Conservation (phyloP, 148 eudicot species). For the Vaccinium darrowii region DNA sequence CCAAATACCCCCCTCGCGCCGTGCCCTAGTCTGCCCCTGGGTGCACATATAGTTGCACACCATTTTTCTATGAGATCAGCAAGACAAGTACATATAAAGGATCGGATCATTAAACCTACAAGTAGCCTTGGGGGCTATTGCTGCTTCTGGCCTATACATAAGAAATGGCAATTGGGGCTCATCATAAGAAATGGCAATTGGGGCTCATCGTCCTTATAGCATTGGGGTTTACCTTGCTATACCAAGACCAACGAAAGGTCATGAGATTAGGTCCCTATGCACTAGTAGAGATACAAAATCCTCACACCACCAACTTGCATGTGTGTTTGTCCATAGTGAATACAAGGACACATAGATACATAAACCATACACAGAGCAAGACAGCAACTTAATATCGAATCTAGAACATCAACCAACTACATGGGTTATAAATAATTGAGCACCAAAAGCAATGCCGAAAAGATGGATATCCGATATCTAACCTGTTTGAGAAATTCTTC, state of each 20-base stretch:
- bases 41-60: neutral
- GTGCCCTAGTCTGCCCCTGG: neutral
- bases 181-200: neutral
- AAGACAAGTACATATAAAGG: neutral
- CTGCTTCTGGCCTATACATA: neutral
- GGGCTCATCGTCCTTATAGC: neutral
- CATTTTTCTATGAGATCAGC: neutral
- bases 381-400: neutral
- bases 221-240: neutral
- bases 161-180: neutral
- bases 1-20: too few species aligned
- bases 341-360: neutral
- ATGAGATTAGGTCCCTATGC: neutral
- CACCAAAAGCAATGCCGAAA: neutral
- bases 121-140: neutral
- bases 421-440: neutral
- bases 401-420: neutral
- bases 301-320: neutral
- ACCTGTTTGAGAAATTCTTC: slow-evolving; percentile 24
- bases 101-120: neutral
- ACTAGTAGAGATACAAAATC: neutral
- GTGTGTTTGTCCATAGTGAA: neutral
- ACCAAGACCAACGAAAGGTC: neutral
- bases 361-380: neutral
- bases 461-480: neutral